Evolutionary conservation across 768 basidiomycete genomes (phyloP), one percentile per base, ranked within the genome.

Genomic region (Collybia sordida): DNA sequence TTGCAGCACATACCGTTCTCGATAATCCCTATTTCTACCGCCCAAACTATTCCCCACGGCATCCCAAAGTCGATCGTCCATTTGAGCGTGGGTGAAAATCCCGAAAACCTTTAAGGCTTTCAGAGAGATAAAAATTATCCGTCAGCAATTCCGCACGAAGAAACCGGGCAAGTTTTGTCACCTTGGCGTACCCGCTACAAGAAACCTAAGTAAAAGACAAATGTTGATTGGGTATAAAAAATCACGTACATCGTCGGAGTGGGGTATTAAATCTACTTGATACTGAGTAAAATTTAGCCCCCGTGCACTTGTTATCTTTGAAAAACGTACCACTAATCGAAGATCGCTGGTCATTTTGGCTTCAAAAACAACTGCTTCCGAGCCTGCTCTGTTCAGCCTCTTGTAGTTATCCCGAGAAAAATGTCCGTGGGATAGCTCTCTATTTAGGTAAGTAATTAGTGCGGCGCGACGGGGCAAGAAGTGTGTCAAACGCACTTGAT

Each of bases 361-460:
- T 59, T 87, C 85, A 45, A 75, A 88, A 8, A 88, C 75, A 0
- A 86, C 83, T 2, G 88, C 63, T 0, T 76, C 75, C 12, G 64
- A 62, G 11, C 69, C 65, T 0, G 61, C 44, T 0, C 74, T 74
- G 18, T 71, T 80, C 11, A 88, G 66, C 6, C 75, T 65, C 62
- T 85, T 85, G 55, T 88, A 83, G 53, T 88, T 88, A 49, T 84
- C 81, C 9, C 73, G 71, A 1, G 86, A 87, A 57, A 89, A 88
- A 49, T 82, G 78, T 0, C 86, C 87, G 3, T 78, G 74, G 0
- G 87, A 89, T 9, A 90, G 72, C 52, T 88, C 82, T 59, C 87
- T 88, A 39, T 28, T 42, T n/a, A 17, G 8, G 9, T 19, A 42
- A 40, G 15, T 18, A 6, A 27, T 12, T 28, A 5, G 21, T 42